phyloP scores from a whole-genome alignment of 257 asterid species.

The Solanum paucissectum region DNA sequence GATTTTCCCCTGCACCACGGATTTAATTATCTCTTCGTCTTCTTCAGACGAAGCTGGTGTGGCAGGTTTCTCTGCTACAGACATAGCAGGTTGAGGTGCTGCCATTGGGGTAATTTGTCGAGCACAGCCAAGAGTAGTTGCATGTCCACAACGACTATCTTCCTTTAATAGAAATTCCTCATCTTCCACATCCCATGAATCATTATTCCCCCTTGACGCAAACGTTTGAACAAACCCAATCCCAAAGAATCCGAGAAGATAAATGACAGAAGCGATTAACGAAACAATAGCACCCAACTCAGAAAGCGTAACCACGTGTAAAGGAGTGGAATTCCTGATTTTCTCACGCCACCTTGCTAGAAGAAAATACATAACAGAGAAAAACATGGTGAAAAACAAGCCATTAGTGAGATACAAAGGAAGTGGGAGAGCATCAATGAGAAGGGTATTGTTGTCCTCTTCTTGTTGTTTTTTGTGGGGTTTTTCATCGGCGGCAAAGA shows the following conservation, averaged over 20 bases:
- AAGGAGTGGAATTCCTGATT: background rate
- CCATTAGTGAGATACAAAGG: slow-evolving; percentile 3
- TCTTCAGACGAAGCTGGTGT: slow-evolving; percentile 15
- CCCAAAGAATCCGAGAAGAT: slow-evolving; percentile 1
- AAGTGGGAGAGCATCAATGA: slow-evolving; percentile 4
- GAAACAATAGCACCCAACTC: slow-evolving; percentile 1
- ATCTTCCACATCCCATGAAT: background rate
- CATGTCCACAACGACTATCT: slow-evolving; percentile 17
- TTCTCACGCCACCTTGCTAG: slow-evolving; percentile 3
- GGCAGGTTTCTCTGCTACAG: slow-evolving; percentile 7
- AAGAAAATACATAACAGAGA: slow-evolving; percentile 4
- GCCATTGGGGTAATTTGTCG: background rate
- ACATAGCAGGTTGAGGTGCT: slow-evolving; percentile 8
- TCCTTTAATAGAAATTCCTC: slow-evolving; percentile 6
- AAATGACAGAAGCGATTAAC: background rate
- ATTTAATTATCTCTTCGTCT: slow-evolving; percentile 32
- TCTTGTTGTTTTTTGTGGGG: background rate
- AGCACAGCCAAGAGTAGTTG: slow-evolving; percentile 17
- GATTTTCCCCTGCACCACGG: slow-evolving; percentile 25
- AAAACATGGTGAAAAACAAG: background rate
- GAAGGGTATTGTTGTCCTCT: background rate
- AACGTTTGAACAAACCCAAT: background rate
- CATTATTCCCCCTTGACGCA: background rate
- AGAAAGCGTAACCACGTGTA: slow-evolving; percentile 1
- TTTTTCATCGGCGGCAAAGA: slow-evolving; percentile 1